Evolutionary conservation across 495 filamentous ascomycete species (phyloP), one percentile per base, ranked within the genome.

Genomic region (Penicillium steckii): DNA sequence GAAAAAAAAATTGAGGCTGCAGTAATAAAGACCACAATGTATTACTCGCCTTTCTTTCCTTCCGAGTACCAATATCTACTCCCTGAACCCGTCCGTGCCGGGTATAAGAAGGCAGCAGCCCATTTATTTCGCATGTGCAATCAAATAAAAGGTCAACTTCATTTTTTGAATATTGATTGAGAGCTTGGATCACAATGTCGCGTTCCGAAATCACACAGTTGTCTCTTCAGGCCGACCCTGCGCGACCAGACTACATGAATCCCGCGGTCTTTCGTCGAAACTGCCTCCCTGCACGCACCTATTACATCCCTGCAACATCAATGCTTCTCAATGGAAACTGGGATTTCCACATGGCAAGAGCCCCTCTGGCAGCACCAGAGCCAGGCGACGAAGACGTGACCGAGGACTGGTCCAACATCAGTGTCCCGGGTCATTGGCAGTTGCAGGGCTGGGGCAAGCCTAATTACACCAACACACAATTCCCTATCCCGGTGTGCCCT

Each of bases 381-480:
- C 77, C 61, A 54, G 49, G 27, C 32, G 35, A 50, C 7, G 52
- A 57, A 13, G 47, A 52, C 12, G 3, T 57, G 64, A 50, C 44
- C 24, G 62, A 61, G 15, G 58, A 53, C 43, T 85, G 84, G 80
- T 68, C 62, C 13, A 60, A 70, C 30, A 79, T 87, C 50, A 55
- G 73, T 29, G 85, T 88, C 5, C 85, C 85, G 0, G 80, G 83
- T 9, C 85, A 86, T 76, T 89, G 85, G 86, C 85, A 88, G 57
- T 67, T 85, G 15, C 83, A 88, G 55, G 84, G 84, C 27, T 80
- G 81, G 50, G 83, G 83, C 3, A 76, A 75, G 13, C 82, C 82
- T 3, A 81, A 85, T 35, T 86, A 86, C 55, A 85, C 81, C 8
- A 89, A 88, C 54, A 62, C 82, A 48, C 72, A 79, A 46, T 87